Base-by-base conservation (phyloP, 495 filamentous ascomycete species). In the Melanomma pulvis-pyrius region DNA sequence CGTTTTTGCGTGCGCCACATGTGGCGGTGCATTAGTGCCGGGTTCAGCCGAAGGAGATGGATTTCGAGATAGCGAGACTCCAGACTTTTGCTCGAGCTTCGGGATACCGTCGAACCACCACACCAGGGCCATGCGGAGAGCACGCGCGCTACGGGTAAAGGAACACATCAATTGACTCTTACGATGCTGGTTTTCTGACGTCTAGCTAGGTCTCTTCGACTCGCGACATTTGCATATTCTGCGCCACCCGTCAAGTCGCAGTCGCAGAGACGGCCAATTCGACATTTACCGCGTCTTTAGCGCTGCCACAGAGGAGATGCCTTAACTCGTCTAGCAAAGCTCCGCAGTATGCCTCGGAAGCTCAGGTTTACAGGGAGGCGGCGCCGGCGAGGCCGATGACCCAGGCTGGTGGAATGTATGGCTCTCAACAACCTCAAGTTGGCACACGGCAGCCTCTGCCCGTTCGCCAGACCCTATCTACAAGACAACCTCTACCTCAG, bases 171-270 rank as follows among this genome's bases (percentile, higher is more conserved):
- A 59, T 29, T 21, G 56, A 24, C 21, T 41, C n/a, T 28, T 24
- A 5, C 30, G 19, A 56, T 22, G 21, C 28, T 58, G 19, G 13
- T 26, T 48, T 29, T 25, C 67, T 65, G 19, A 70, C 49, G 6
- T 44, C 39, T 48, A 21, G 53, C 0, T 19, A 76, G 74, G 61
- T 53, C 15, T 65, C 73, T 28, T 67, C 74, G 44, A 67, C 69
- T 53, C 72, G 70, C 63, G 36, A 70, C 48, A 39, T 77, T 54
- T 77, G 75, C 74, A 34, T 75, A 60, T 72, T 76, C 56, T 77
- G 74, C 67, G 64, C 75, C 22, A 62, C 58, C 36, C 65, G 68
- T 12, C 59, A 69, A 36, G 5, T 59, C 52, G 48, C 46, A 25
- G 56, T 54, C 13, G 49, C 34, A 12, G 48, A 59, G 44, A 52